Conservation (phyloP, 169 alveolate species). For the Condylostoma magnum region DNA sequence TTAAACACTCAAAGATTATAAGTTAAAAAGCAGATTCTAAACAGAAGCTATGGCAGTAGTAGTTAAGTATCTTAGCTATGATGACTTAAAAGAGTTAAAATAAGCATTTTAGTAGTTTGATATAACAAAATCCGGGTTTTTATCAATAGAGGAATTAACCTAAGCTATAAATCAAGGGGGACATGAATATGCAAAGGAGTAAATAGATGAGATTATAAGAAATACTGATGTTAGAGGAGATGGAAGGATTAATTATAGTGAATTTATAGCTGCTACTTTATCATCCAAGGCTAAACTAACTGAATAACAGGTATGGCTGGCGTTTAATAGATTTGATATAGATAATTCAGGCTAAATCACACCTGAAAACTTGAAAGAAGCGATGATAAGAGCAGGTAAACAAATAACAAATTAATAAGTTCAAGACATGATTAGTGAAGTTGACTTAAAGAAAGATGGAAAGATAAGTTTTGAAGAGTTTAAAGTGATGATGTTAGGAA, state of each 20-base stretch:
- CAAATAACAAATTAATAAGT: slow-evolving; percentile 2
- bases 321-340: slow-evolving; percentile 65
- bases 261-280: slow-evolving; percentile 62
- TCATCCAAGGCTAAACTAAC: slow-evolving; percentile 43
- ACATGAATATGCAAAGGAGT: neutral
- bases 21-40: slow-evolving; percentile 21
- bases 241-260: slow-evolving; percentile 65
- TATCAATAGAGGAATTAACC: slow-evolving; percentile 30
- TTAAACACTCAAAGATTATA: neutral
- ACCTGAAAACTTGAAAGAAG: slow-evolving; percentile 39
- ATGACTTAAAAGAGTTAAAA: slow-evolving; percentile 31
- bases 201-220: slow-evolving; percentile 24
- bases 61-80: slow-evolving; percentile 34
- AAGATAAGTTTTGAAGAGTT: neutral
- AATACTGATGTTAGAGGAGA: slow-evolving; percentile 51
- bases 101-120: slow-evolving; percentile 34
- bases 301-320: slow-evolving; percentile 45
- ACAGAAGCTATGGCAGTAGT: slow-evolving; percentile 34
- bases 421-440: neutral
- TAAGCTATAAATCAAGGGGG: neutral
- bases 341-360: slow-evolving; percentile 60
- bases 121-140: slow-evolving; percentile 36
- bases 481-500: neutral
- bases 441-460: neutral
- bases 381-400: slow-evolving; percentile 16